Evolutionary conservation across 2,329 filamentous ascomycete genomes (phyloP).

Genomic region (Ascochyta viciae-villosae): DNA sequence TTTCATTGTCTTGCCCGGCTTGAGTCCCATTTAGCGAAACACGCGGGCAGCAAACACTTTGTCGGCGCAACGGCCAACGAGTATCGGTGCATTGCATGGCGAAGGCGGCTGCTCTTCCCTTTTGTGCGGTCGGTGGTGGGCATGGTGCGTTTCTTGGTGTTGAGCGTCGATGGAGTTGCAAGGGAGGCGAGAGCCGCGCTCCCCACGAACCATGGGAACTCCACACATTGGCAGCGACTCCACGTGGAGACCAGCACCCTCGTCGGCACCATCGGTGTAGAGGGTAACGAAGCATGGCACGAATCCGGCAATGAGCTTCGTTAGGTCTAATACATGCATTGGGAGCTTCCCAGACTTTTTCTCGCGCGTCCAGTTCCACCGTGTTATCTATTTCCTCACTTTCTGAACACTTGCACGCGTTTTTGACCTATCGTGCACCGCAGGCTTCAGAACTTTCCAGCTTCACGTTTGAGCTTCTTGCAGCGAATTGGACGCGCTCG

Average conservation of each 20-base stretch:
- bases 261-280: constrained; percentile 24
- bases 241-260: constrained; percentile 26
- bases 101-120: constrained; percentile 20
- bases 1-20: constrained; percentile 3
- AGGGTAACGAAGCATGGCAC: constrained; percentile 29
- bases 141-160: constrained; percentile 11
- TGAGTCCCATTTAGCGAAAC: background rate
- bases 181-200: constrained; percentile 18
- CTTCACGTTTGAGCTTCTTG: background rate
- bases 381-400: constrained; percentile 6
- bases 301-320: constrained; percentile 22
- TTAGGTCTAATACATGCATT: constrained; percentile 11
- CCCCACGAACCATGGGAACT: constrained; percentile 21
- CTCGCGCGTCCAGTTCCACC: constrained; percentile 12
- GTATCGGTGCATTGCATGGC: constrained; percentile 29
- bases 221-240: constrained; percentile 27
- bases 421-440: background rate
- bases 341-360: constrained; percentile 19
- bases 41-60: constrained; percentile 13
- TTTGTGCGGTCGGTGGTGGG: constrained; percentile 10
- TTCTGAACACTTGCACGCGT: background rate
- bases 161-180: constrained; percentile 6
- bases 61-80: constrained; percentile 25
- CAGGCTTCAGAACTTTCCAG: background rate
- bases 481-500: background rate